Conservation (phyloP, 108 stramenopile genomes). For the Fragilariopsis cylindrus region DNA sequence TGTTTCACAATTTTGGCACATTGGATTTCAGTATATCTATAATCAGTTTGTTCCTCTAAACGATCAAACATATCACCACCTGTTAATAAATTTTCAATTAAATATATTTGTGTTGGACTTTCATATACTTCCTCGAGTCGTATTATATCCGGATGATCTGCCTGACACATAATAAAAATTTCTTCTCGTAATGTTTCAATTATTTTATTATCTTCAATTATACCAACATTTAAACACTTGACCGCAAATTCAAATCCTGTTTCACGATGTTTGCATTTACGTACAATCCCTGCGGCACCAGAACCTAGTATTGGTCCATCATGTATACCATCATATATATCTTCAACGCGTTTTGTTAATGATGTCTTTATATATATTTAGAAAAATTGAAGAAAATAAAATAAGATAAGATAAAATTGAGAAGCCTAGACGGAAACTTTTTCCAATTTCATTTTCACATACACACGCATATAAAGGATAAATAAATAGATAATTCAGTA, state of each 20-base stretch:
- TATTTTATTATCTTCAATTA: slow-evolving; percentile 52
- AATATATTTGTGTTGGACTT: slow-evolving; percentile 63
- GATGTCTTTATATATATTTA: background rate
- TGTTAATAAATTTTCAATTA: slow-evolving; percentile 73
- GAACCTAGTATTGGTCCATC: slow-evolving; percentile 75
- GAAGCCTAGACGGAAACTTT: background rate
- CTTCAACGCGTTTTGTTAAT: slow-evolving; percentile 39
- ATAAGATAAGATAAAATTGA: background rate
- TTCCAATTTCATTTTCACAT: background rate
- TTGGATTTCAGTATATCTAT: slow-evolving; percentile 79
- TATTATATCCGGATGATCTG: slow-evolving; percentile 91
- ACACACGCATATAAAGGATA: background rate
- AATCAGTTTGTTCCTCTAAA: slow-evolving; percentile 77
- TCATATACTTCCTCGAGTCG: slow-evolving; percentile 85
- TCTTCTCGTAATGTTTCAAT: slow-evolving; percentile 74
- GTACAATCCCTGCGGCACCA: slow-evolving; percentile 82
- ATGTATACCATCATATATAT: slow-evolving; percentile 85
- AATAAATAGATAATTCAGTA: background rate
- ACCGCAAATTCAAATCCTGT: slow-evolving; percentile 83
- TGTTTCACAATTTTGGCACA: slow-evolving; percentile 82
- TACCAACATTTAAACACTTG: slow-evolving; percentile 75
- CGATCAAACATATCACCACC: slow-evolving; percentile 89
- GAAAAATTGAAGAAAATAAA: background rate
- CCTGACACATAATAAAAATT: slow-evolving; percentile 86
- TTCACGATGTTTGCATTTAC: slow-evolving; percentile 65